Base-by-base conservation (phyloP, 306 rosid species). In the Trifolium subterraneum region DNA sequence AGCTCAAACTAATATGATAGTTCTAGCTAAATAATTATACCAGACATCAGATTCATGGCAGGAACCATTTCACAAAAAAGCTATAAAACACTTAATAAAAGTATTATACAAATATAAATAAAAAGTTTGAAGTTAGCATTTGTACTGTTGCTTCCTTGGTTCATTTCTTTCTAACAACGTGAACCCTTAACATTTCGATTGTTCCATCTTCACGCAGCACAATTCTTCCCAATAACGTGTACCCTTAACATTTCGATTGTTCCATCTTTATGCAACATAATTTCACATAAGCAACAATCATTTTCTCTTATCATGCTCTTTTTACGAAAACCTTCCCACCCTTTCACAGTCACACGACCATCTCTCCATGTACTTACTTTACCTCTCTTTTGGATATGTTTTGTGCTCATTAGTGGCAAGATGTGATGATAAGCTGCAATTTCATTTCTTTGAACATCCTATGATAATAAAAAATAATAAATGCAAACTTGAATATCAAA, bases 281-380 rank as follows among this genome's bases (percentile, higher is more conserved):
- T 15, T 69, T 82, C 86, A 19, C 80, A 82, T 5, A 78, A 7
- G 77, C 76, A 78, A 5, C 0, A 11, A 42, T 78, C 77, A 42
- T 4, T 72, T 4, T 6, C 13, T 54, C n/a, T 12, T 0, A 82
- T 77, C 11, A 41, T 38, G 71, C 72, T 71, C 47, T 25, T 64
- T 64, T 64, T 54, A 2, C 71, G 5, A 44, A 75, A 70, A 1
- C 1, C 3, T 11, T 4, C 1, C 84, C 78, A 80, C 16, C 70
- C 80, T 9, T 0, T 14, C 6, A 75, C 20, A 11, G n/a, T 20
- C 7, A 75, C 10, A 7, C 80, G 13, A 20, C 73, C 70, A 75
- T 80, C 84, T 52, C 8, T 39, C 77, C 84, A 70, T 1, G 0
- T 52, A 2, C 19, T 1, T 2, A 64, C 7, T 75, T 55, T 10